Evolutionary conservation across 768 basidiomycete species (phyloP).

Genomic region (Porpolomopsis calyptriformis): DNA sequence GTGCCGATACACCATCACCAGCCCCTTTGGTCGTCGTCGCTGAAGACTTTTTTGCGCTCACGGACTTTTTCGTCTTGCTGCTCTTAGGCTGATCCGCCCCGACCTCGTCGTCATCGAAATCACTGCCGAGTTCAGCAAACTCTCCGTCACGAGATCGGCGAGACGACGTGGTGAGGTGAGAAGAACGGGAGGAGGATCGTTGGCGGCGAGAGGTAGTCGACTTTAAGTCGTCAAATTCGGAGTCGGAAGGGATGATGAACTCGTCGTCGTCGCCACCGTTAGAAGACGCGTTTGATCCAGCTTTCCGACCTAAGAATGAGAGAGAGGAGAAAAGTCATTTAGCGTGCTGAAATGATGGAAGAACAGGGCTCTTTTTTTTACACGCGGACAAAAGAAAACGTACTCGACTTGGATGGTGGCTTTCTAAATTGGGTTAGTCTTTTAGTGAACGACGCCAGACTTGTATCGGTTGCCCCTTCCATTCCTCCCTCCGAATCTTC

Average conservation of each 20-base stretch:
- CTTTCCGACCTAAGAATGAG: no score
- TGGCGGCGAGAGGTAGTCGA: constrained; percentile 40
- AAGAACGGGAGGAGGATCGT: constrained; percentile 28
- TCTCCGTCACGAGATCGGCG: constrained; percentile 27
- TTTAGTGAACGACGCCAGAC: constrained; percentile 40
- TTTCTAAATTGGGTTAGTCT: constrained; percentile 57
- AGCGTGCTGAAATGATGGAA: no score
- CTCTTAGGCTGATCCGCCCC: constrained; percentile 20
- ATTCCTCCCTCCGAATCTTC: constrained; percentile 43
- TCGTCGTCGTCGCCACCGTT: constrained; percentile 55
- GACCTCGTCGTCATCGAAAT: constrained; percentile 33
- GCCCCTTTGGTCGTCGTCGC: constrained; percentile 10
- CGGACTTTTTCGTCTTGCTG: constrained; percentile 26
- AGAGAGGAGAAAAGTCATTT: no score
- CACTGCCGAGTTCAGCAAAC: constrained; percentile 10
- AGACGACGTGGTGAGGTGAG: neutral
- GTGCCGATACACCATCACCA: constrained; percentile 14
- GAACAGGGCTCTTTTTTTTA: neutral
- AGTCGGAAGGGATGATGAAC: constrained; percentile 60
- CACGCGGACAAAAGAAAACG: constrained; percentile 9
- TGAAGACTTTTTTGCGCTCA: constrained; percentile 19
- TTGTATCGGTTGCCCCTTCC: constrained; percentile 16
- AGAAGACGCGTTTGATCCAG: constrained; percentile 13
- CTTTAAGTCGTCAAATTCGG: constrained; percentile 45
- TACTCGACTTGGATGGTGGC: constrained; percentile 46